Evolutionary conservation across 139 green algal species (phyloP).

Genomic region (Micractinium conductrix): DNA sequence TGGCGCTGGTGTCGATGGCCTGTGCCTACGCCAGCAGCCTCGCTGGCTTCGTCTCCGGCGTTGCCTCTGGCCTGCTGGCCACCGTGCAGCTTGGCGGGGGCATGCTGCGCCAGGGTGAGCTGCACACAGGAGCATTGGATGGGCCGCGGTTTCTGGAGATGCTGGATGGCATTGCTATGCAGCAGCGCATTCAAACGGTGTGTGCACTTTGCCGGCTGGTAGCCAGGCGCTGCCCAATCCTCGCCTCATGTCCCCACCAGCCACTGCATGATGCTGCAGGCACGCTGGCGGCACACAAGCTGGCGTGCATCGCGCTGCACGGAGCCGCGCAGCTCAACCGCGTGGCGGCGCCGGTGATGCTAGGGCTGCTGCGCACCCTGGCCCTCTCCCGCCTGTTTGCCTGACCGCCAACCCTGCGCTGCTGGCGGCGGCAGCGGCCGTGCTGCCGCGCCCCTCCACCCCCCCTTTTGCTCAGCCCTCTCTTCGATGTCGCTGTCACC

Average conservation of each 20-base stretch:
- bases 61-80: neutral
- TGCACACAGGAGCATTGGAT: too few relatives aligned
- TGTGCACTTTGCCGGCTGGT: too few relatives aligned
- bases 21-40: slow-evolving; percentile 1
- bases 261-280: neutral
- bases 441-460: too few relatives aligned
- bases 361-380: neutral
- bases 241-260: neutral
- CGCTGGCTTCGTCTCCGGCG: neutral
- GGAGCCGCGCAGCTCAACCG: neutral
- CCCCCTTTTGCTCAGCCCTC: too few relatives aligned
- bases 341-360: slow-evolving; percentile 1
- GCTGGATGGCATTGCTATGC: neutral
- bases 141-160: neutral
- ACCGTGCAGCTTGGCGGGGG: neutral
- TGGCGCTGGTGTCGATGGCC: neutral
- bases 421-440: too few relatives aligned
- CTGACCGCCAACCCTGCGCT: too few relatives aligned
- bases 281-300: neutral
- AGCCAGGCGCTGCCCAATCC: too few relatives aligned
- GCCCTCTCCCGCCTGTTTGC: slow-evolving; percentile 9
- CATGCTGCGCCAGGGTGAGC: neutral
- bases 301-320: neutral
- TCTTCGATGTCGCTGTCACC: too few relatives aligned
- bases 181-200: too few relatives aligned